Base-by-base conservation (phyloP, 805 yeast species). In the Yarrowia sp. region DNA sequence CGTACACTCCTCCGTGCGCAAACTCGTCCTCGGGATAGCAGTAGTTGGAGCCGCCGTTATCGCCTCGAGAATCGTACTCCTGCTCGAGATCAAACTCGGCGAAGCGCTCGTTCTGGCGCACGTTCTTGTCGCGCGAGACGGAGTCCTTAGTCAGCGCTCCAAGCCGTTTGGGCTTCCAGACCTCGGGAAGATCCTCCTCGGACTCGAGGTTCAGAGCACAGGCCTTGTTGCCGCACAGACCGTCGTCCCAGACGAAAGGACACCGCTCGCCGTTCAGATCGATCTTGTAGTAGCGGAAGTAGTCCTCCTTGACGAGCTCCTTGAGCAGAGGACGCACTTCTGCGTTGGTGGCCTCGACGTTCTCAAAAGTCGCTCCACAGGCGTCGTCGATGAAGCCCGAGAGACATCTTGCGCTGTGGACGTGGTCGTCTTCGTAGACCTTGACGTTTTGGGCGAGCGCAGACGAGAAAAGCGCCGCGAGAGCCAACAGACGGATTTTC, bases 201-300 rank as follows among this genome's bases (percentile, higher is more conserved):
- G 87, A 88, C 56, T 85, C 89, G 12, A 88, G 81, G 1, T 90
- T 82, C 96, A 91, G 96, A 0, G 97, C 96, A 75, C 97, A 91
- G 62, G 90, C 86, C 65, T 89, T 80, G 69, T 90, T 89, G 65
- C 91, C 88, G 72, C 97, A 91, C 69, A 88, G 84, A 42, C 92
- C 96, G 69, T 78, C 84, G 67, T 85, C 90, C 66, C 84, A 83
- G 91, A 90, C 88, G 72, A 88, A 91, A 25, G 96, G 93, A 73
- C 99, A 91, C 81, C 86, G 68, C 12, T 69, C 68, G 25, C 71
- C 75, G 73, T 84, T 90, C 63, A 94, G 78, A 70, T 94, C 91
- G 62, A 94, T 80, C 71, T 90, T 86, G 78, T 90, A 94, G 71
- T 88, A 90, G 66, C 86, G 83, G 82, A 94, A 93, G 74, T 89